These are phyloP conservation scores for Juncus effusus DNA, from an alignment of 176 grass and related monocot species.

Conservation along the genomic window DNA sequence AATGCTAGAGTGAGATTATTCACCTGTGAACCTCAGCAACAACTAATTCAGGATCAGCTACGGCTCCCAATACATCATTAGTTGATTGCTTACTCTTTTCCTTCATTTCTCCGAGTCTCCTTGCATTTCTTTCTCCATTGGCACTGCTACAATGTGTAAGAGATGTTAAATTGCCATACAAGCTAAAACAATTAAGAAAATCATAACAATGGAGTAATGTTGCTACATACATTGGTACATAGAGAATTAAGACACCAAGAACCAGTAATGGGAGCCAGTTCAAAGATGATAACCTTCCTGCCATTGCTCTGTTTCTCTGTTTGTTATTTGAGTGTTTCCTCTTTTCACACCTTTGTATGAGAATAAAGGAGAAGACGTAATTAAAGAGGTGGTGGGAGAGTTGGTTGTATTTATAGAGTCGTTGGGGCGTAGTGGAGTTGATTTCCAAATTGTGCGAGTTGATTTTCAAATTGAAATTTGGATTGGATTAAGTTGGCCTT, in stretches of 20 bases:
- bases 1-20: background rate
- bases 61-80: slow-evolving; percentile 10
- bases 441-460: background rate
- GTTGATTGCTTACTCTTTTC: background rate
- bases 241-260: slow-evolving; percentile 12
- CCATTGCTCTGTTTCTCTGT: background rate
- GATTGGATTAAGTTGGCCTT: background rate
- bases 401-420: slow-evolving; percentile 17
- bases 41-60: slow-evolving; percentile 22
- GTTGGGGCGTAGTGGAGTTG: background rate
- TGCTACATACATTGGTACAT: background rate
- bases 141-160: background rate
- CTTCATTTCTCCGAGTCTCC: slow-evolving; percentile 19
- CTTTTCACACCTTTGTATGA: slow-evolving; percentile 4
- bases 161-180: background rate
- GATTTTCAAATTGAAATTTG: slow-evolving; percentile 16
- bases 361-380: background rate
- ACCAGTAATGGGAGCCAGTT: slow-evolving; percentile 18
- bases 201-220: background rate
- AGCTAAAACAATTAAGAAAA: no score
- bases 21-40: slow-evolving; percentile 29
- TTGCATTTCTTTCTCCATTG: background rate
- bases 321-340: background rate
- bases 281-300: background rate
- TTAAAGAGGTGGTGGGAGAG: background rate